phyloP scores from a whole-genome alignment of 768 basidiomycete genomes.

The Asterophora lycoperdoides region DNA sequence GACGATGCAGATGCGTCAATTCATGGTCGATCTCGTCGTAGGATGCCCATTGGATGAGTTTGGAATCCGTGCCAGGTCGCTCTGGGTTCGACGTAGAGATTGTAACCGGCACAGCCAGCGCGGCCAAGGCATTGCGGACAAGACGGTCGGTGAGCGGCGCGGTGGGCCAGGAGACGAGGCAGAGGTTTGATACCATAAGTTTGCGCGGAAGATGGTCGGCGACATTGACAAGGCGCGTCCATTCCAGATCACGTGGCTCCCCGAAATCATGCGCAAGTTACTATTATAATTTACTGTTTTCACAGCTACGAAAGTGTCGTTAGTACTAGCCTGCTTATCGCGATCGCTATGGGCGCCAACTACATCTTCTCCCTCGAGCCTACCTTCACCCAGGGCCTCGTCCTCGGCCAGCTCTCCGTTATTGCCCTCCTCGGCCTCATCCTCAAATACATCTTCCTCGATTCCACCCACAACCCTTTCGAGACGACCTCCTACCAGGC shows the following conservation, averaged over 20 bases:
- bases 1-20: slow-evolving; percentile 50
- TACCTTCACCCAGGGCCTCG: slow-evolving; percentile 92
- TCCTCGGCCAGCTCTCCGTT: slow-evolving; percentile 90
- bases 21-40: slow-evolving; percentile 86
- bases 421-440: slow-evolving; percentile 71
- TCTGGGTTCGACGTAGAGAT: slow-evolving; percentile 19
- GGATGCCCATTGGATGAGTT: slow-evolving; percentile 74
- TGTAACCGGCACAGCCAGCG: slow-evolving; percentile 19
- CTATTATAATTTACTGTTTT: too few species aligned
- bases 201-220: neutral
- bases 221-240: too few species aligned
- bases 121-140: slow-evolving; percentile 36
- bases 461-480: slow-evolving; percentile 58
- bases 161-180: slow-evolving; percentile 43
- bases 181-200: slow-evolving; percentile 1
- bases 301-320: slow-evolving; percentile 2
- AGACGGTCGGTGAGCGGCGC: slow-evolving; percentile 46
- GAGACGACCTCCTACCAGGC: slow-evolving; percentile 59
- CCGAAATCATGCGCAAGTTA: slow-evolving; percentile 10
- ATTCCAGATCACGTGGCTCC: neutral
- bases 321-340: neutral
- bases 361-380: slow-evolving; percentile 74
- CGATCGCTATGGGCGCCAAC: slow-evolving; percentile 42
- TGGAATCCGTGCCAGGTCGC: slow-evolving; percentile 6
- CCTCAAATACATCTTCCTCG: slow-evolving; percentile 94